phyloP scores from a whole-genome alignment of 495 filamentous ascomycete species.

The Penicillium cataractarum region DNA sequence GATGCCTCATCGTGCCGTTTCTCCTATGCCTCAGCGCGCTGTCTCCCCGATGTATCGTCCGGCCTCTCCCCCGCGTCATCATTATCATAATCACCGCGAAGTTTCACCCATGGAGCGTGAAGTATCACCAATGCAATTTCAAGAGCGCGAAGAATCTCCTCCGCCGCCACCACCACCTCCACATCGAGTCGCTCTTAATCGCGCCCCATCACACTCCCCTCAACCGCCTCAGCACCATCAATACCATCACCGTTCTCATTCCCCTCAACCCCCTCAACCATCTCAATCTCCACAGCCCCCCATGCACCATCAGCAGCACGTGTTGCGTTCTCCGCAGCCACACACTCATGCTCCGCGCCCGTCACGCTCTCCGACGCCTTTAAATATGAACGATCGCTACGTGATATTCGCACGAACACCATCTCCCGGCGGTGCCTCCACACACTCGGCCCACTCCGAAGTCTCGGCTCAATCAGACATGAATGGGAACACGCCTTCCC shows the following conservation, averaged over 20 bases:
- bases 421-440: conserved; percentile 54
- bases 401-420: conserved; percentile 55
- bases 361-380: conserved; percentile 42
- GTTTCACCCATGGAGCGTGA: conserved; percentile 25
- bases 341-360: conserved; percentile 20
- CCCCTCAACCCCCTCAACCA: conserved; percentile 15
- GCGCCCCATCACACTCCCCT: conserved; percentile 10
- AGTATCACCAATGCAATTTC: conserved; percentile 34
- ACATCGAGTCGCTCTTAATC: conserved; percentile 40
- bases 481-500: conserved; percentile 82
- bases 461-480: conserved; percentile 58
- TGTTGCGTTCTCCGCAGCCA: conserved; percentile 23
- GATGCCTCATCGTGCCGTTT: conserved; percentile 2
- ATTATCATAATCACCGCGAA: conserved; percentile 19
- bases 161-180: conserved; percentile 50
- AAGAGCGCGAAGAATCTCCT: conserved; percentile 48
- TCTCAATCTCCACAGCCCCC: conserved; percentile 15
- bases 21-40: conserved; percentile 19
- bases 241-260: not conserved
- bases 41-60: conserved; percentile 30
- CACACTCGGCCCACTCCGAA: conserved; percentile 58
- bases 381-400: conserved; percentile 55
- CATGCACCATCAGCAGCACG: conserved; percentile 12
- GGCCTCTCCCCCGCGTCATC: conserved; percentile 29
- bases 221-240: conserved; percentile 10